Percentiles rank a stretch among this genome's conserved stretches.
These are phyloP conservation scores for Colletotrichum lindemuthianum DNA, from an alignment of 2,329 filamentous ascomycete species.

Conservation along the genomic window DNA sequence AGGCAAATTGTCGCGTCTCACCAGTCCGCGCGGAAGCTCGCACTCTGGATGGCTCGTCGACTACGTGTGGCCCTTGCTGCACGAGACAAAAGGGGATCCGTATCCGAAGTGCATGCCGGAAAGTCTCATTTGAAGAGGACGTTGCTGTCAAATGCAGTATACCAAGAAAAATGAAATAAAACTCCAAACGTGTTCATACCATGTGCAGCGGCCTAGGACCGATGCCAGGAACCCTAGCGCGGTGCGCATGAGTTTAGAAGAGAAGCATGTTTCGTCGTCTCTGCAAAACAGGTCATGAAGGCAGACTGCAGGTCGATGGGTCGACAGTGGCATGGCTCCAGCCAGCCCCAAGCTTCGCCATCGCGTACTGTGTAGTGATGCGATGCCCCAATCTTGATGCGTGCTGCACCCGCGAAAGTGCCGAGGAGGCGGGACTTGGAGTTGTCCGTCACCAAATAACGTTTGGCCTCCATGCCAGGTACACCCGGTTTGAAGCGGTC, in stretches of 20 bases:
- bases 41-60: no score
- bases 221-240: neutral
- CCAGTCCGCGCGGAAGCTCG: no score
- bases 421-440: constrained; percentile 15
- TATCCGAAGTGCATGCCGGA: neutral
- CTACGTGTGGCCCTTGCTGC: neutral
- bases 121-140: constrained; percentile 16
- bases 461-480: constrained; percentile 29
- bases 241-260: constrained; percentile 7
- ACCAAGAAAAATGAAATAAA: no score
- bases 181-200: no score
- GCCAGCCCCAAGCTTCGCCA: neutral
- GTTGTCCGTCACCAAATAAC: constrained; percentile 24
- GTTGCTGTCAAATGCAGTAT: neutral
- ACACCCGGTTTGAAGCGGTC: constrained; percentile 25
- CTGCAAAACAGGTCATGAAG: constrained; percentile 19
- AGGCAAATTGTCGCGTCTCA: no score
- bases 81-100: neutral
- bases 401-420: neutral
- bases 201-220: constrained; percentile 4
- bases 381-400: neutral
- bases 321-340: constrained; percentile 20
- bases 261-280: constrained; percentile 10
- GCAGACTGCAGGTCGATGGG: constrained; percentile 8
- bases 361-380: neutral